Base-by-base conservation (phyloP, 2,329 filamentous ascomycete species). In the Arthroderma uncinatum region DNA sequence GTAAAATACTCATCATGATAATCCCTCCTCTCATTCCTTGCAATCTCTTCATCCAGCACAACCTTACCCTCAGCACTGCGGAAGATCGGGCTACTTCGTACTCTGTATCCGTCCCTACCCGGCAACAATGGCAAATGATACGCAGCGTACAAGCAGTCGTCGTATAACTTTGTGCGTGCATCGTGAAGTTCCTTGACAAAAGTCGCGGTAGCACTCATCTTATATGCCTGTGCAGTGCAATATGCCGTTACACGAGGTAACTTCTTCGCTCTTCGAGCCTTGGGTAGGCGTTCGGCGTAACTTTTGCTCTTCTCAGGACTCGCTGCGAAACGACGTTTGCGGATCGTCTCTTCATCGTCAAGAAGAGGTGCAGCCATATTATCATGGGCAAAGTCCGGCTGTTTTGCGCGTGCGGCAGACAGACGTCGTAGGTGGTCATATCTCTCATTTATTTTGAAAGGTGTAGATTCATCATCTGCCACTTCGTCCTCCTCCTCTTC, bases 101-200 rank as follows among this genome's bases (percentile, higher is more conserved):
- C 78, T 25, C 93, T 80, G 70, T 91, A 96, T 1, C 93, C 92
- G 53, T 95, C 90, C 50, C 78, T 82, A 0, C 92, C 93, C 1
- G 89, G 86, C 56, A 97, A 77, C 14, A 98, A 75, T 4, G 93
- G 93, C 30, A 96, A 76, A 68, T 96, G 91, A 71, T 98, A 98
- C 52, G 95, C 92, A 25, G 86, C 89, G 69, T 98, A 98, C 23
- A 98, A 77, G 68, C 93, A 98, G 71, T 98, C 93, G 70, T 98
- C 93, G 72, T 98, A 98, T 4, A 97, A 79, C 73, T 98, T 98
- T 12, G 92, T 95, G 73, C 90, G 86, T 0, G 91, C 92, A 33
- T 87, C 85, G 73, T 98, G 93, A 66, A 85, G 86, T 62, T 88
- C 87, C 64, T 87, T 86, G 60, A 96, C 78, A 68, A 98, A 98